Evolutionary conservation across 345 rosid genomes (phyloP).

Genomic region (Eucalyptus dawsonii): DNA sequence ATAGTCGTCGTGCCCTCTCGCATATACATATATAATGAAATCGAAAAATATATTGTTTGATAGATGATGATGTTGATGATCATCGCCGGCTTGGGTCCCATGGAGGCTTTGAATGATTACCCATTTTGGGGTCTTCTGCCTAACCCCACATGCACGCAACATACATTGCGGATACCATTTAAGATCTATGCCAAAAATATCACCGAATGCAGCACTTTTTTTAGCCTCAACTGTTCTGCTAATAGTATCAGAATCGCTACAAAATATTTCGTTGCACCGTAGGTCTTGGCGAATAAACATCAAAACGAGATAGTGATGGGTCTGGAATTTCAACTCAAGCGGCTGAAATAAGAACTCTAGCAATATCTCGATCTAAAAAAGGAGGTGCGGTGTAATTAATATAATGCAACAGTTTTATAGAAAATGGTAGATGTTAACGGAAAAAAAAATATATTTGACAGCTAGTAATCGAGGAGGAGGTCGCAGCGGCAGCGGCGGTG

Average conservation of each 20-base stretch:
- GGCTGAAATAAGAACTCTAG: not conserved
- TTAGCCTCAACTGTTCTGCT: not conserved
- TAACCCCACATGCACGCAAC: not conserved
- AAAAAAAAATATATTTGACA: not conserved
- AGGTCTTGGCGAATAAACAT: not conserved
- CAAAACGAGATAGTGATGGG: not conserved
- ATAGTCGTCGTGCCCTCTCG: accelerated
- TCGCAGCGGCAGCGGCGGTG: not conserved
- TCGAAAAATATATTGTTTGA: accelerated
- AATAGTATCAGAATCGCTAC: not conserved
- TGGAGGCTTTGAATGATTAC: not conserved
- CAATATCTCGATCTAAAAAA: not conserved
- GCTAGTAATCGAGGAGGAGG: not conserved
- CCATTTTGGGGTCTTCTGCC: not conserved
- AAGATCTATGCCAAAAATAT: not conserved
- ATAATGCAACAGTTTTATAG: not conserved
- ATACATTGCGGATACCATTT: not conserved
- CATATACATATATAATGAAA: too few species aligned
- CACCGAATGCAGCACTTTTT: not conserved
- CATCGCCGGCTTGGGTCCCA: not conserved
- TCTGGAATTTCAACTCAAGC: not conserved
- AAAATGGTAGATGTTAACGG: not conserved
- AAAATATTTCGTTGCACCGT: not conserved
- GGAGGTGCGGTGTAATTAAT: not conserved
- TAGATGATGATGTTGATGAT: not conserved